Percentiles rank a stretch among this genome's conserved stretches.
Evolutionary conservation across 1,284 basidiomycete genomes (phyloP).

Genomic region (Athelia sp.): DNA sequence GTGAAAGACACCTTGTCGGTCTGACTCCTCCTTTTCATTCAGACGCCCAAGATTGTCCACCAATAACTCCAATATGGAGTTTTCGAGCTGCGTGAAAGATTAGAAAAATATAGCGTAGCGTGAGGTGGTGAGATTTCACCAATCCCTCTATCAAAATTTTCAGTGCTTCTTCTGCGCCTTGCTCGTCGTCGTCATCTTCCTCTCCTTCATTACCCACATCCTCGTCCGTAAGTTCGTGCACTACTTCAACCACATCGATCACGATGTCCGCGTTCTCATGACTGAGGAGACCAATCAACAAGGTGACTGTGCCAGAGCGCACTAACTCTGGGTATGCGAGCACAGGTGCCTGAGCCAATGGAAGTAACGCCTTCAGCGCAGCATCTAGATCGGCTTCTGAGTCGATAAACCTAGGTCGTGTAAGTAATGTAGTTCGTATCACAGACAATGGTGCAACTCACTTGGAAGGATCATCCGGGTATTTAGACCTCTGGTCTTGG

Average conservation of each 20-base stretch:
- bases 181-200: constrained; percentile 63
- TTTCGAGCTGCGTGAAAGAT: constrained; percentile 52
- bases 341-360: constrained; percentile 84
- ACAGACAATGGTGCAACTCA: constrained; percentile 28
- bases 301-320: constrained; percentile 62
- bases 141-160: constrained; percentile 71
- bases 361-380: constrained; percentile 80
- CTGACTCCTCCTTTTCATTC: constrained; percentile 82
- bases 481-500: constrained; percentile 90
- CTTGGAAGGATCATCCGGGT: constrained; percentile 88
- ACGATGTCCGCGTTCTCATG: constrained; percentile 95
- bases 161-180: constrained; percentile 63
- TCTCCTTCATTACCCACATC: constrained; percentile 82
- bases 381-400: constrained; percentile 94
- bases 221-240: constrained; percentile 95
- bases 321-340: constrained; percentile 90
- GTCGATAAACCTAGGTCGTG: constrained; percentile 81
- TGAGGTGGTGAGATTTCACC: constrained; percentile 41
- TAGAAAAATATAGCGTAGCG: background rate
- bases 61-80: constrained; percentile 83
- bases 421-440: background rate
- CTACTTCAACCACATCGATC: constrained; percentile 84
- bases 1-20: constrained; percentile 88
- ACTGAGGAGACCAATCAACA: constrained; percentile 80
- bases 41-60: constrained; percentile 85